These are phyloP conservation scores for Amylocarpus encephaloides DNA, from an alignment of 2,329 filamentous ascomycete species.

Conservation along the genomic window DNA sequence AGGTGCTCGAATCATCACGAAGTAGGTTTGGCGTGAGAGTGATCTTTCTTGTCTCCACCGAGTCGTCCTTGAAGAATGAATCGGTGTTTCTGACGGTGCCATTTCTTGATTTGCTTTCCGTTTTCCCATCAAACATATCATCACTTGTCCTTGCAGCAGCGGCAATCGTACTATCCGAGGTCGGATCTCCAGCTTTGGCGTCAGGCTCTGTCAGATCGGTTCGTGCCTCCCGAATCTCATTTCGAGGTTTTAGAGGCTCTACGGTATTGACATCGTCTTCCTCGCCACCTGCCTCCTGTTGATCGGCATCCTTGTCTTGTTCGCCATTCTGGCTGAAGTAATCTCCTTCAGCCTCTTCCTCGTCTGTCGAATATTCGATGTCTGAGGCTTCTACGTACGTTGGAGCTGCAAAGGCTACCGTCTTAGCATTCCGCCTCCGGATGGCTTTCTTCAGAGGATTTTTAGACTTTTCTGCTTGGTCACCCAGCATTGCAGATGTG, in stretches of 20 bases:
- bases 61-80: constrained; percentile 96
- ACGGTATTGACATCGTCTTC: constrained; percentile 30
- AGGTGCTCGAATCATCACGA: constrained; percentile 62
- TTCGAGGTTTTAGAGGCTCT: constrained; percentile 37
- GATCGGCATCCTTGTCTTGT: constrained; percentile 32
- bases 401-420: constrained; percentile 62
- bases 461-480: constrained; percentile 64
- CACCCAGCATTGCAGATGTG: constrained; percentile 64
- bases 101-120: constrained; percentile 64
- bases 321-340: constrained; percentile 43
- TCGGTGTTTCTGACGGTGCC: constrained; percentile 87
- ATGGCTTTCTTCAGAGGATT: constrained; percentile 71
- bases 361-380: constrained; percentile 62
- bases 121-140: constrained; percentile 55
- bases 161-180: constrained; percentile 31
- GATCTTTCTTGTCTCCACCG: constrained; percentile 92
- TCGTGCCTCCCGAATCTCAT: constrained; percentile 31
- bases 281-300: constrained; percentile 29
- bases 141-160: constrained; percentile 50
- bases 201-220: constrained; percentile 21
- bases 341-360: constrained; percentile 48
- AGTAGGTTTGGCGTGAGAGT: constrained; percentile 89
- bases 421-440: constrained; percentile 63
- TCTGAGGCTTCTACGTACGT: constrained; percentile 69
- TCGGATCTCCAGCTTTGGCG: constrained; percentile 9